These are phyloP conservation scores for Microthlaspi erraticum DNA, from an alignment of 345 rosid species.

Conservation along the genomic window DNA sequence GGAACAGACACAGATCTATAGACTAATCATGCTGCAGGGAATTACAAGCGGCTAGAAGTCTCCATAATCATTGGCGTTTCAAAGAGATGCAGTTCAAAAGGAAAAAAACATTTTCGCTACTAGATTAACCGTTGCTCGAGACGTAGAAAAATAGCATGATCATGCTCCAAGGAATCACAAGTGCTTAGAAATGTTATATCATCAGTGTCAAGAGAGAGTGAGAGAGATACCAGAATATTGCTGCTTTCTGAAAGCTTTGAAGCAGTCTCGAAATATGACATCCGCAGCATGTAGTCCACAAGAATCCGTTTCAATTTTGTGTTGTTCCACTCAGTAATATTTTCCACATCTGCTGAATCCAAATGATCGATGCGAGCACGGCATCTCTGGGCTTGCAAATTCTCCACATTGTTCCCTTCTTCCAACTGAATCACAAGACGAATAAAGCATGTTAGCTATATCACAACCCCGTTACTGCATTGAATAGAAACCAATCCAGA, in stretches of 20 bases:
- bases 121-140: neutral
- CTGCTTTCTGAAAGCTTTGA: slow-evolving; percentile 73
- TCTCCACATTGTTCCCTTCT: slow-evolving; percentile 79
- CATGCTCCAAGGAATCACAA: neutral
- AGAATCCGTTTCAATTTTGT: slow-evolving; percentile 80
- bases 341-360: slow-evolving; percentile 77
- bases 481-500: slow-evolving; percentile 9
- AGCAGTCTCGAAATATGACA: slow-evolving; percentile 88
- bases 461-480: neutral
- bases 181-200: neutral
- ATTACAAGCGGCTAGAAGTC: neutral
- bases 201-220: slow-evolving; percentile 25
- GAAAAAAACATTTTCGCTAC: neutral
- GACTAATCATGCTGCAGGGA: neutral
- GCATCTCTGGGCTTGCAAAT: slow-evolving; percentile 83
- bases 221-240: slow-evolving; percentile 63
- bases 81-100: slow-evolving; percentile 15
- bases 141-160: slow-evolving; percentile 8
- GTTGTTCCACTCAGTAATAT: slow-evolving; percentile 75
- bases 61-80: slow-evolving; percentile 4
- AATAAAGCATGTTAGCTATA: neutral
- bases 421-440: slow-evolving; percentile 61
- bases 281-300: slow-evolving; percentile 91
- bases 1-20: neutral
- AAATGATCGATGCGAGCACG: slow-evolving; percentile 89